Evolutionary conservation across 2,329 filamentous ascomycete genomes (phyloP).

Genomic region (Cladosporium halotolerans): DNA sequence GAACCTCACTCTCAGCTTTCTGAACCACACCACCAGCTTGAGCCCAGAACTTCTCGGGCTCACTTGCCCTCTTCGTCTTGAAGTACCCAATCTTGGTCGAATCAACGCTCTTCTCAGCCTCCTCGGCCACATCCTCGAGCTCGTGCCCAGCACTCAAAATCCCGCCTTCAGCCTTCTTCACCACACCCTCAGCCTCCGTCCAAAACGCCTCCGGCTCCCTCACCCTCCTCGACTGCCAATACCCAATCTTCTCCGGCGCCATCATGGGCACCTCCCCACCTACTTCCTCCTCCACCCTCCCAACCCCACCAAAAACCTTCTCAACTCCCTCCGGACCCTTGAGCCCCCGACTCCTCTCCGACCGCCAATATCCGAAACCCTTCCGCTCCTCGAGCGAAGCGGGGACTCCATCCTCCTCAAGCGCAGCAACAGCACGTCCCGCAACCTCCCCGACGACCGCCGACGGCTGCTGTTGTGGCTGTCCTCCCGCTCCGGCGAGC

Average conservation of each 20-base stretch:
- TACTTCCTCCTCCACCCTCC: background rate
- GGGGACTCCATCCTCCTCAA: background rate
- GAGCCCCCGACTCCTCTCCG: background rate
- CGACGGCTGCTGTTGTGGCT: background rate
- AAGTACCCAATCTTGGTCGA: constrained; percentile 5
- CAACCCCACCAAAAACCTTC: background rate
- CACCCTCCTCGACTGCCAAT: background rate
- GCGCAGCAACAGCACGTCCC: background rate
- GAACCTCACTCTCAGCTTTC: background rate
- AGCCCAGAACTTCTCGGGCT: background rate
- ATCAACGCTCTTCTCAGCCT: background rate
- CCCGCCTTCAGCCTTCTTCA: background rate
- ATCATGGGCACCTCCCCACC: background rate
- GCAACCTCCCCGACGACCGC: background rate
- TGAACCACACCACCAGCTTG: background rate
- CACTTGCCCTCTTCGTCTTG: background rate
- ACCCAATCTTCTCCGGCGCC: constrained; percentile 1
- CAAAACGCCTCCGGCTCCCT: background rate
- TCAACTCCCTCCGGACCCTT: background rate
- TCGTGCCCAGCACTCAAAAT: background rate
- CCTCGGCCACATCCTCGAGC: background rate
- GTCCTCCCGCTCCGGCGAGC: background rate
- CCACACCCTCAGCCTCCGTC: background rate
- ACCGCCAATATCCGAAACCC: constrained; percentile 4
- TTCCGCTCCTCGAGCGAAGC: background rate